phyloP scores from a whole-genome alignment of 495 filamentous ascomycete species.

The Aspergillus leporis region DNA sequence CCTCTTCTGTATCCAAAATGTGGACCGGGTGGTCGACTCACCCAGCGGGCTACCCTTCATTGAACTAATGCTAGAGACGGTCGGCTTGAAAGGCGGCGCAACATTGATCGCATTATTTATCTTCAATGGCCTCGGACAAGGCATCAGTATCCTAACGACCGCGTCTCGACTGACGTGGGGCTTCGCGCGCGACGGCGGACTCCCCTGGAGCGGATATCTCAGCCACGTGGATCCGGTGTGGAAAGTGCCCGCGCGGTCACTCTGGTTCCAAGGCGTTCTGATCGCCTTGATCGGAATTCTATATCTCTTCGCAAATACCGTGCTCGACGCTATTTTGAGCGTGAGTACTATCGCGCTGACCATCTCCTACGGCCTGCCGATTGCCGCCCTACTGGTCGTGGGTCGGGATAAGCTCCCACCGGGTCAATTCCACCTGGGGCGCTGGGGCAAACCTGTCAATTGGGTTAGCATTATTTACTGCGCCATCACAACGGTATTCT shows the following conservation, averaged over 20 bases:
- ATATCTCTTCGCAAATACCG: conserved; percentile 49
- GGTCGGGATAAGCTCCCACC: conserved; percentile 44
- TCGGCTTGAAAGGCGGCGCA: conserved; percentile 39
- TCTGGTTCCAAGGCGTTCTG: conserved; percentile 45
- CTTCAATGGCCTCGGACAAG: conserved; percentile 49
- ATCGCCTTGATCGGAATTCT: conserved; percentile 46
- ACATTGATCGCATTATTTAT: conserved; percentile 47
- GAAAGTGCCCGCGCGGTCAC: conserved; percentile 45
- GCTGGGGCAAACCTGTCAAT: conserved; percentile 32
- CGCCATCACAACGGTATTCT: conserved; percentile 43
- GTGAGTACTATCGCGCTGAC: conserved; percentile 49
- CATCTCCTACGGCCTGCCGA: conserved; percentile 46
- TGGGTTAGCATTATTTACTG: conserved; percentile 45
- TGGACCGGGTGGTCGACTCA: conserved; percentile 56
- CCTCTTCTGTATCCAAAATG: conserved; percentile 68
- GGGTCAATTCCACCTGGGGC: conserved; percentile 40
- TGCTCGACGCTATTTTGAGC: conserved; percentile 45
- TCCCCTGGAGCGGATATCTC: conserved; percentile 46
- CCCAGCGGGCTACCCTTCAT: conserved; percentile 46
- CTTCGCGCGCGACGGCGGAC: conserved; percentile 59
- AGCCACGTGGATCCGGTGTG: conserved; percentile 42
- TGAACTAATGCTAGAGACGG: conserved; percentile 43
- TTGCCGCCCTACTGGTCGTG: conserved; percentile 35
- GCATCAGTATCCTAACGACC: conserved; percentile 48
- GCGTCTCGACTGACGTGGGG: conserved; percentile 55